Conservation (phyloP, 345 rosid genomes). For the Jatropha curcas region DNA sequence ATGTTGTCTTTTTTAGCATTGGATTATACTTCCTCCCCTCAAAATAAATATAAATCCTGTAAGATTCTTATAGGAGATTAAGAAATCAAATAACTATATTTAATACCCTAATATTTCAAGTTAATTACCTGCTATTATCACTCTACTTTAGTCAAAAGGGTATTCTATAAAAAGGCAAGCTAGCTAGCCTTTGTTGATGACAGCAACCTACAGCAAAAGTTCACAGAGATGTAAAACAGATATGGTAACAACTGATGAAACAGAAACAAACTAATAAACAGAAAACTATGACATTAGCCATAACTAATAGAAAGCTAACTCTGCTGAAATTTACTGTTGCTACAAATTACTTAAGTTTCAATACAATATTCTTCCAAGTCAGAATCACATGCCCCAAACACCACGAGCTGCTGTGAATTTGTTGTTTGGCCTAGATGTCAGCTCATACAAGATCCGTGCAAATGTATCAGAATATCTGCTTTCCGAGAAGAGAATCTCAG, state of each 20-base stretch:
- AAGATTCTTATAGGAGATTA: too few relatives aligned
- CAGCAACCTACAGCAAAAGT: not conserved
- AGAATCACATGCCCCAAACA: constrained; percentile 79
- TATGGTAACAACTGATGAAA: not conserved
- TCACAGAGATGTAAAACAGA: too few relatives aligned
- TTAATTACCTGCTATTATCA: not conserved
- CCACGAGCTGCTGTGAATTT: constrained; percentile 81
- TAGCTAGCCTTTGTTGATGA: not conserved
- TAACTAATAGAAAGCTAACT: not conserved
- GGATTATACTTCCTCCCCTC: too few relatives aligned
- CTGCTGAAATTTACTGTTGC: constrained; percentile 13
- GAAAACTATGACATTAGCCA: not conserved
- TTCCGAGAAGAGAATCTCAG: constrained; percentile 84
- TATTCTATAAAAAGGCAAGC: too few relatives aligned
- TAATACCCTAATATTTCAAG: not conserved
- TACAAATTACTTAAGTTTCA: not conserved
- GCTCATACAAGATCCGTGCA: constrained; percentile 86
- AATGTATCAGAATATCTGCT: constrained; percentile 83
- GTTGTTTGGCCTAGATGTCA: constrained; percentile 88
- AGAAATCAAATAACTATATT: too few relatives aligned
- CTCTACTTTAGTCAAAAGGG: not conserved
- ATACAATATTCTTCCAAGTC: constrained; percentile 1
- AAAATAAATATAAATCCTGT: too few relatives aligned
- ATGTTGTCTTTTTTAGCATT: too few relatives aligned
- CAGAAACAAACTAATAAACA: not conserved